phyloP scores from a whole-genome alignment of 306 rosid genomes.

The Heteromeles arbutifolia region DNA sequence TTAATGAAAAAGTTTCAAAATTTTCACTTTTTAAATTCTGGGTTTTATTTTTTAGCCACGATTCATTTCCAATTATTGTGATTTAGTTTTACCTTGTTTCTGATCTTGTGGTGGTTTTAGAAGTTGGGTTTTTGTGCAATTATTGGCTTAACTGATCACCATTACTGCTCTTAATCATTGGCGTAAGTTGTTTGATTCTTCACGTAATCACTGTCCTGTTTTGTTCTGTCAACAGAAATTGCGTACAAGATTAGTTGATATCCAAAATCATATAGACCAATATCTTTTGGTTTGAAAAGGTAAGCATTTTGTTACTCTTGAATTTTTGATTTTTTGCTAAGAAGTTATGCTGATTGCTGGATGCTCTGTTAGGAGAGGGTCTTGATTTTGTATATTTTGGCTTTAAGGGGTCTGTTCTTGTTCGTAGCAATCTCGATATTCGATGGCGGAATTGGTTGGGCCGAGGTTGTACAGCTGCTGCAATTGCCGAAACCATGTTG shows the following conservation, averaged over 20 bases:
- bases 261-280: neutral
- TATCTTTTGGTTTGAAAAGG: neutral
- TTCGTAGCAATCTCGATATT: neutral
- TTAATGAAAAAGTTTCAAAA: neutral
- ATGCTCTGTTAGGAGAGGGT: neutral
- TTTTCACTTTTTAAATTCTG: neutral
- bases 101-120: no score
- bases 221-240: slow-evolving; percentile 8
- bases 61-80: no score
- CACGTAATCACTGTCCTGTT: neutral
- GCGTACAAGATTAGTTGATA: slow-evolving; percentile 9
- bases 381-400: neutral
- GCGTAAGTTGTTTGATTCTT: neutral
- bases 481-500: slow-evolving; percentile 53
- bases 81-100: no score
- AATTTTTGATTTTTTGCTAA: neutral
- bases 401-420: slow-evolving; percentile 4
- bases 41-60: neutral
- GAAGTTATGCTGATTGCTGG: neutral
- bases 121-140: no score
- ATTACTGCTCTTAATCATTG: neutral
- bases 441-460: slow-evolving; percentile 48
- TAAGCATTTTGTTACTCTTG: neutral
- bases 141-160: no score
- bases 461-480: slow-evolving; percentile 52